Evolutionary conservation across 345 rosid species (phyloP).

Genomic region (Cardamine occulta): DNA sequence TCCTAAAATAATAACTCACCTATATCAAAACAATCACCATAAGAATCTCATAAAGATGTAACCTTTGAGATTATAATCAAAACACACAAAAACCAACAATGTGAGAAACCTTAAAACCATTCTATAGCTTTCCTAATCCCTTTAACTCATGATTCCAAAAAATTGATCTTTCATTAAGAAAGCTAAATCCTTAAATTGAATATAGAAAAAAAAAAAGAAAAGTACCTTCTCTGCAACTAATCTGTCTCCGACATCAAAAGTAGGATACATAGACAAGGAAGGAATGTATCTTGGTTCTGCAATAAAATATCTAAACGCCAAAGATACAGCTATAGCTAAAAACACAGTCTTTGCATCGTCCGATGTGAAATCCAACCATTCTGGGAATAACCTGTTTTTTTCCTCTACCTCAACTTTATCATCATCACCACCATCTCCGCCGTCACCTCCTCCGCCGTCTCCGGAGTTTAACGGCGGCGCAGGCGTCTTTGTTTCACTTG

Average conservation of each 20-base stretch:
- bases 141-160: not conserved
- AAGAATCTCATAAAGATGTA: slow-evolving; percentile 17
- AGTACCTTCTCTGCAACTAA: slow-evolving; percentile 91
- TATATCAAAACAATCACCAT: slow-evolving; percentile 42
- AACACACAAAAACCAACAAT: slow-evolving; percentile 5
- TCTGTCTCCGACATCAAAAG: slow-evolving; percentile 95
- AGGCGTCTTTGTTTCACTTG: slow-evolving; percentile 54
- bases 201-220: slow-evolving; percentile 4
- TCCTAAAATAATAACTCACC: slow-evolving; percentile 85
- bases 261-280: slow-evolving; percentile 98
- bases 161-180: not conserved
- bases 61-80: slow-evolving; percentile 17
- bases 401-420: slow-evolving; percentile 56
- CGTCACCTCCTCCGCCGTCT: slow-evolving; percentile 45
- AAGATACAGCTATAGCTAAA: slow-evolving; percentile 69
- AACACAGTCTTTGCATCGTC: slow-evolving; percentile 87
- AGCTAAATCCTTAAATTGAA: not conserved
- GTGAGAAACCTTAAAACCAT: not conserved
- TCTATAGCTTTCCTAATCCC: not conserved
- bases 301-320: slow-evolving; percentile 80
- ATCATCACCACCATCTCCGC: slow-evolving; percentile 54
- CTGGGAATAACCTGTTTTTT: slow-evolving; percentile 63
- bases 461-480: slow-evolving; percentile 47
- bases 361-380: slow-evolving; percentile 69
- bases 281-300: slow-evolving; percentile 98